Evolutionary conservation across 2,329 filamentous ascomycete species (phyloP).

Genomic region (Botrytis hyacinthi): DNA sequence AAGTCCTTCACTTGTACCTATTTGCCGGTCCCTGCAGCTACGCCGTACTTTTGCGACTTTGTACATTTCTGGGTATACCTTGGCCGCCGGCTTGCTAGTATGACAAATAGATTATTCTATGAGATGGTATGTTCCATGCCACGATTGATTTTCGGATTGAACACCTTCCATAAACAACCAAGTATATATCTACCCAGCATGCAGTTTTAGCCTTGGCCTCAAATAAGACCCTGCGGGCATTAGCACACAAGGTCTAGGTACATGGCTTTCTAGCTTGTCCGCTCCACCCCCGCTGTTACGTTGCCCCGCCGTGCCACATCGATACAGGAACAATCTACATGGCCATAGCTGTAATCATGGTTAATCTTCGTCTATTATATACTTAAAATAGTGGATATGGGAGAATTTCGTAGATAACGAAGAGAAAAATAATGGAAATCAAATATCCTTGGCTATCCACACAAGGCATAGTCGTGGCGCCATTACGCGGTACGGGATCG

Average conservation of each 20-base stretch:
- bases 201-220: not conserved
- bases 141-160: not conserved
- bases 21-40: not conserved
- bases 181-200: slow-evolving; percentile 5
- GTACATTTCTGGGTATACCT: not conserved
- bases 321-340: slow-evolving; percentile 6
- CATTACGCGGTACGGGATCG: slow-evolving; percentile 1
- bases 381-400: not conserved
- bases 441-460: not conserved
- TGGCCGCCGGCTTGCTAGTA: not conserved
- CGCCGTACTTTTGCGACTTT: not conserved
- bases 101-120: slow-evolving; percentile 17
- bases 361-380: not conserved
- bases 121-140: not conserved
- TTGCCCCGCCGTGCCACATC: not conserved
- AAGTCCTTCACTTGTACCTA: slow-evolving; percentile 9
- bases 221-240: slow-evolving; percentile 5
- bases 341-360: not conserved
- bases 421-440: not conserved
- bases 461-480: slow-evolving; percentile 8
- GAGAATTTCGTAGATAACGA: not conserved
- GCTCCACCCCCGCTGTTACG: slow-evolving; percentile 14
- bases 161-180: not conserved
- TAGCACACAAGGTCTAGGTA: not conserved
- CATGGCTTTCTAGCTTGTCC: not conserved